Evolutionary conservation across 169 alveolate species (phyloP).

Genomic region (Cryptosporidium tyzzeri): DNA sequence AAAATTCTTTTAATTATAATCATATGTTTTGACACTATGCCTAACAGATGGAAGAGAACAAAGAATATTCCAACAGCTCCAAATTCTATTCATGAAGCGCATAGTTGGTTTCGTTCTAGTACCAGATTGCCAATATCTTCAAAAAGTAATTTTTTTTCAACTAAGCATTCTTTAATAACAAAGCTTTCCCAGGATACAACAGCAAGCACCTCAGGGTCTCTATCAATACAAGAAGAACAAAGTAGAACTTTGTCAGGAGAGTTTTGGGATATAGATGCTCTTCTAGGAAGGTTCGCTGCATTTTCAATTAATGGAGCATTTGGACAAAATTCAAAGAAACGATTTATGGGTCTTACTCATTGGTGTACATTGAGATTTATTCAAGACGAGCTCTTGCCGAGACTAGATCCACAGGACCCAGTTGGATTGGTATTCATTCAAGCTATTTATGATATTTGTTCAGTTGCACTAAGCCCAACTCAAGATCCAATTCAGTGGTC

Average conservation of each 20-base stretch:
- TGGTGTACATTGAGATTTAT: slow-evolving; percentile 52
- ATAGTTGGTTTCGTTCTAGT: slow-evolving; percentile 42
- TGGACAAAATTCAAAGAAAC: slow-evolving; percentile 61
- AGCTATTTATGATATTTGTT: slow-evolving; percentile 60
- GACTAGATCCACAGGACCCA: slow-evolving; percentile 59
- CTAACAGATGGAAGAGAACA: slow-evolving; percentile 52
- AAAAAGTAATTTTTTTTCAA: slow-evolving; percentile 32
- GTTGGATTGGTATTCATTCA: slow-evolving; percentile 44
- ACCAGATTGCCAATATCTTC: slow-evolving; percentile 50
- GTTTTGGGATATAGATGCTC: slow-evolving; percentile 69
- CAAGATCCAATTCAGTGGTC: slow-evolving; percentile 76
- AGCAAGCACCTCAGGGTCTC: not conserved
- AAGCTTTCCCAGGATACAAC: slow-evolving; percentile 37
- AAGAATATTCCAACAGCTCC: slow-evolving; percentile 17
- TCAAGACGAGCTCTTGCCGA: slow-evolving; percentile 34
- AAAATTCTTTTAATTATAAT: slow-evolving; percentile 42
- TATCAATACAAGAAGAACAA: slow-evolving; percentile 34
- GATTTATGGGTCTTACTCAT: slow-evolving; percentile 70
- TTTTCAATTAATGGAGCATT: slow-evolving; percentile 69
- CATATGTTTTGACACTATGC: slow-evolving; percentile 48
- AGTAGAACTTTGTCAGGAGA: slow-evolving; percentile 23
- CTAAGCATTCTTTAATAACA: slow-evolving; percentile 27
- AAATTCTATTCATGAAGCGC: slow-evolving; percentile 51
- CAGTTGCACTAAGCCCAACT: slow-evolving; percentile 64
- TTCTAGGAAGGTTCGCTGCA: slow-evolving; percentile 66